Base-by-base conservation (phyloP, 352 stramenopile species). In the Aphanomyces cochlioides region DNA sequence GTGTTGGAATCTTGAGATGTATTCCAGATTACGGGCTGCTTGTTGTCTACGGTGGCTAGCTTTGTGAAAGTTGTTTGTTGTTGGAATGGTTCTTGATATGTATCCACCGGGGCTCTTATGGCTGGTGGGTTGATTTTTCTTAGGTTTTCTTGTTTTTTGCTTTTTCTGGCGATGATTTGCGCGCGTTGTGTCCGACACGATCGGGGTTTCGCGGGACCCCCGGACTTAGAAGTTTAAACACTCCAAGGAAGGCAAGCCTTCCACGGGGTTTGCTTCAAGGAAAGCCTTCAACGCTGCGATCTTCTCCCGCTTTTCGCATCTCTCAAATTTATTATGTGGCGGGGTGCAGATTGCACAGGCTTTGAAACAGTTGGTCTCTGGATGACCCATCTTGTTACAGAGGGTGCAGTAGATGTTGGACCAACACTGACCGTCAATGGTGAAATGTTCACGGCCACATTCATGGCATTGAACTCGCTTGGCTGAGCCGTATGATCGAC, bases 191-290 rank as follows among this genome's bases (percentile, higher is more conserved):
- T 53, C 45, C 45, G 45, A 19, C 45, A 19, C n/a, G 2, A 53
- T 19, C n/a, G n/a, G 45, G n/a, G 45, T 53, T 15, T 15, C 13
- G 45, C 45, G n/a, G 13, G 13, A 53, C 45, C n/a, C 45, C n/a
- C 45, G 45, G 45, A 19, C 45, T 53, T 53, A 53, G 13, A 53
- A 53, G 45, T 53, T 53, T 53, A 53, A 53, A 53, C 45, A 19
- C 13, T 53, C 45, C 45, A 53, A n/a, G 45, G 13, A n/a, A 19
- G 45, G 45, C 45, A 53, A 19, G 45, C 45, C 45, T n/a, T 53
- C 45, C 13, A 53, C n/a, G n/a, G n/a, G 45, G 13, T 53, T 19
- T 15, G 45, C 13, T 28, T 19, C 45, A 19, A 53, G 45, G n/a
- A n/a, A 19, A 53, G 13, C 45, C 45, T 19, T 19, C 13, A 15